Evolutionary conservation across 148 eudicot genomes (phyloP), one percentile per base, ranked within the genome.

Genomic region (Heliamphora exappendiculata): DNA sequence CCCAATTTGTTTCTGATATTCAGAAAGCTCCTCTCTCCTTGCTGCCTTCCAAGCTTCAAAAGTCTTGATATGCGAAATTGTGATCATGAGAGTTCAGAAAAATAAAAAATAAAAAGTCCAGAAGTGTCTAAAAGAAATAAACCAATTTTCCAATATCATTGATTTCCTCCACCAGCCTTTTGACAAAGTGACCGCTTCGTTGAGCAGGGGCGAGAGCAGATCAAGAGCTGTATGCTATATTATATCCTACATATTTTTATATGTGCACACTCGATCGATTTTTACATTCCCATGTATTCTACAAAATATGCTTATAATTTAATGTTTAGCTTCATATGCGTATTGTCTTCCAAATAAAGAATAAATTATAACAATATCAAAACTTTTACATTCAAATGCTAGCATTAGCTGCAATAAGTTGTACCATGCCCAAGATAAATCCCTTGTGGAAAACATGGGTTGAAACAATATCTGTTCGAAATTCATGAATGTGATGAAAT

Each of bases 11-110:
- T 95, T 89, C 81, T 95, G 90, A 72, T 90, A 95, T 14, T 86
- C 82, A 1, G 97, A 87, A 19, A 95, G 82, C 76, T 95, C 98
- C 81, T 92, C 98, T 72, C 96, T 92, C 85, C 96, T 89, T 19
- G 93, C 85, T 76, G 92, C 85, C 82, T 88, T 92, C 98, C 98
- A 95, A 74, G 85, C 98, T 84, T 86, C 80, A 75, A 90, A 94
- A 64, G 88, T 80, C 98, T 94, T 82, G 41, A 64, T 51, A 66
- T 29, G 22, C 62, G 4, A 20, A 54, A 71, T 28, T 22, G 44
- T 7, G 29, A 20, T 28, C 13, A 42, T 19, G 50, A 44, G 41
- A 31, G 24, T 72, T 16, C 7, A 31, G 17, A 19, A n/a, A 63
- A 59, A 20, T 26, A 75, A 63, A 59, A 20, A 20, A 75, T 7